Percentiles rank a stretch among this genome's conserved stretches.
Evolutionary conservation across 2,329 filamentous ascomycete genomes (phyloP).

Genomic region (Allantophomopsis cytisporea): DNA sequence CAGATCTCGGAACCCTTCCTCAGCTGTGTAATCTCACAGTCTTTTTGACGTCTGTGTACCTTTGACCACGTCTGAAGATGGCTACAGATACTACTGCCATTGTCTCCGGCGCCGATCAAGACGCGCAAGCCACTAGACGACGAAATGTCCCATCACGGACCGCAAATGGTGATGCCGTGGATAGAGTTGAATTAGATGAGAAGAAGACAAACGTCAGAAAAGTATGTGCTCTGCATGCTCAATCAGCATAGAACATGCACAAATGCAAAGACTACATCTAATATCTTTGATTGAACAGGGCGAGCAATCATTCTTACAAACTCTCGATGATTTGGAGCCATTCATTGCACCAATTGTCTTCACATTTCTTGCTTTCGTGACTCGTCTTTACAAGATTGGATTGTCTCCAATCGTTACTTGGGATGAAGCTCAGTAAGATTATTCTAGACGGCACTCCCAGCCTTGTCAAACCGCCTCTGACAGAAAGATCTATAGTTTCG

Average conservation of each 20-base stretch:
- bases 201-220: constrained; percentile 45
- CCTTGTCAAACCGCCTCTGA: constrained; percentile 18
- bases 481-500: constrained; percentile 44
- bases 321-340: constrained; percentile 50
- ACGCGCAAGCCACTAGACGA: constrained; percentile 40
- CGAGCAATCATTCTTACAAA: constrained; percentile 41
- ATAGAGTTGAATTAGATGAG: constrained; percentile 32
- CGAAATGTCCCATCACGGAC: constrained; percentile 33
- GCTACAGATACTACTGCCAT: constrained; percentile 32
- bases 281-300: neutral
- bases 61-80: constrained; percentile 9
- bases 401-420: constrained; percentile 61
- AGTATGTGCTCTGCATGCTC: constrained; percentile 21
- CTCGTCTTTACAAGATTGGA: constrained; percentile 56
- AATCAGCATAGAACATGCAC: too few species aligned
- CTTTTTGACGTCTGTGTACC: too few species aligned
- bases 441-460: constrained; percentile 10
- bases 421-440: constrained; percentile 60
- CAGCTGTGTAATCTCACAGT: too few species aligned
- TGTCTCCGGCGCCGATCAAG: constrained; percentile 43
- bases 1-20: too few species aligned
- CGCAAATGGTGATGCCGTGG: constrained; percentile 20
- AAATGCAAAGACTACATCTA: neutral
- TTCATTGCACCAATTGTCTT: constrained; percentile 48
- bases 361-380: constrained; percentile 49